Conservation (phyloP, 2,329 filamentous ascomycete genomes). For the Microsporum audouinii region DNA sequence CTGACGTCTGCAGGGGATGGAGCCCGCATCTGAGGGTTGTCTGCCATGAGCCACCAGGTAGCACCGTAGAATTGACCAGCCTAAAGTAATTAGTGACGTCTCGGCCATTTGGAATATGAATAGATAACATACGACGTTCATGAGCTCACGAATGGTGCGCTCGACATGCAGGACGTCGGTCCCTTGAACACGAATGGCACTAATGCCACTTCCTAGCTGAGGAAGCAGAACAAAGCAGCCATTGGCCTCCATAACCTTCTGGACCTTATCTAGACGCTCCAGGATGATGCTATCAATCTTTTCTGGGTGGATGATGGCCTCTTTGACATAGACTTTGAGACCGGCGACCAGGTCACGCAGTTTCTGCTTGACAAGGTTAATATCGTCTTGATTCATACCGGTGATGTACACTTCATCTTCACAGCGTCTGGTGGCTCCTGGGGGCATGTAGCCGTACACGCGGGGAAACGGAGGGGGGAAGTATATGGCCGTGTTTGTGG, state of each 20-base stretch:
- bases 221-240: slow-evolving; percentile 92
- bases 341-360: slow-evolving; percentile 73
- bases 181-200: slow-evolving; percentile 78
- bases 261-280: slow-evolving; percentile 85
- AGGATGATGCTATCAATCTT: slow-evolving; percentile 94
- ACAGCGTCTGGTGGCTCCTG: slow-evolving; percentile 67
- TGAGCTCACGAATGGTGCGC: slow-evolving; percentile 86
- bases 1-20: slow-evolving; percentile 60
- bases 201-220: slow-evolving; percentile 71
- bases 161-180: slow-evolving; percentile 89
- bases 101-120: neutral
- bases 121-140: slow-evolving; percentile 61
- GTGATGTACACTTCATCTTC: slow-evolving; percentile 92
- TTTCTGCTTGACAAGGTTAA: slow-evolving; percentile 80
- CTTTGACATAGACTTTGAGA: slow-evolving; percentile 80
- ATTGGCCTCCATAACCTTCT: slow-evolving; percentile 94
- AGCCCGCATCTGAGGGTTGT: slow-evolving; percentile 46
- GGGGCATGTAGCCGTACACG: slow-evolving; percentile 80
- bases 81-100: slow-evolving; percentile 33
- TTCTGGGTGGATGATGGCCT: slow-evolving; percentile 74
- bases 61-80: slow-evolving; percentile 96
- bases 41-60: slow-evolving; percentile 75
- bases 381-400: slow-evolving; percentile 71
- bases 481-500: slow-evolving; percentile 93
- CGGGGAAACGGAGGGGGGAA: slow-evolving; percentile 90